Evolutionary conservation across 73 alveolate species (phyloP).

Genomic region (Paraurostyla sp.): DNA sequence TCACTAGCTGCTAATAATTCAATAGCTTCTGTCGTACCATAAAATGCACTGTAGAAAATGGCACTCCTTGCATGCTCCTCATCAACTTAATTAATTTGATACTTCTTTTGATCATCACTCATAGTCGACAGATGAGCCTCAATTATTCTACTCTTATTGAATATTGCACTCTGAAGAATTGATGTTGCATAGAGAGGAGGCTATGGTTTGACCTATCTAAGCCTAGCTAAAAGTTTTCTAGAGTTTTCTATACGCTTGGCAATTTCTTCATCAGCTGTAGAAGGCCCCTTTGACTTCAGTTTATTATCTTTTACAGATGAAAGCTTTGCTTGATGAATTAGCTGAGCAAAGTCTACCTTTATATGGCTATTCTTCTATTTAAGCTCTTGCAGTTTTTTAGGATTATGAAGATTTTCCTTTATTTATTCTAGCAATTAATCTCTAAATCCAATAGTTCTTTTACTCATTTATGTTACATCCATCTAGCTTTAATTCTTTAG

Average conservation of each 20-base stretch:
- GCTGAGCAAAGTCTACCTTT: slow-evolving; percentile 8
- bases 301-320: slow-evolving; percentile 15
- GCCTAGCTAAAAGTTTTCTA: slow-evolving; percentile 20
- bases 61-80: slow-evolving; percentile 55
- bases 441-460: not conserved
- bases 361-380: slow-evolving; percentile 21
- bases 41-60: slow-evolving; percentile 38
- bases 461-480: not conserved
- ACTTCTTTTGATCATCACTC: not conserved
- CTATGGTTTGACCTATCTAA: slow-evolving; percentile 1
- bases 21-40: slow-evolving; percentile 33
- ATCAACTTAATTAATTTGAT: slow-evolving; percentile 15
- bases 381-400: slow-evolving; percentile 54
- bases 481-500: too few species aligned
- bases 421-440: slow-evolving; percentile 10
- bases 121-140: slow-evolving; percentile 61
- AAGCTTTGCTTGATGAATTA: slow-evolving; percentile 42
- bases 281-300: not conserved
- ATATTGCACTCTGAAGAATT: slow-evolving; percentile 41
- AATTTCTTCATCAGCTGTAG: slow-evolving; percentile 22
- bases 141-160: slow-evolving; percentile 44
- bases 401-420: slow-evolving; percentile 36
- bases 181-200: slow-evolving; percentile 59
- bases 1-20: slow-evolving; percentile 47
- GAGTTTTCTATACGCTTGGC: slow-evolving; percentile 32